Evolutionary conservation across 148 eudicot genomes (phyloP), one percentile per base, ranked within the genome.

Genomic region (Persicaria tinctoria): DNA sequence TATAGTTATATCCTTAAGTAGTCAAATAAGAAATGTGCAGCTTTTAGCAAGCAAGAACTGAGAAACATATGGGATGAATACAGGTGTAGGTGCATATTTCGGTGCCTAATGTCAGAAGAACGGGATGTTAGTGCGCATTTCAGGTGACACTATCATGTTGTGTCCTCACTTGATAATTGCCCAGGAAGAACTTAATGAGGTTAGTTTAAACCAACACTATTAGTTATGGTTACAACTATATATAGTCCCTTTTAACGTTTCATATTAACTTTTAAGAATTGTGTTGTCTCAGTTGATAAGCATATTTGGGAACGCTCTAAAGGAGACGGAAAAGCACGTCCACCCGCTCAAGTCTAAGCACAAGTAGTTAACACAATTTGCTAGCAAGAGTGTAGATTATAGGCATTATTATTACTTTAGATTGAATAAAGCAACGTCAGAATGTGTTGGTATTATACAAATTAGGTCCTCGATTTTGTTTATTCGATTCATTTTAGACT

Each of bases 61-160:
- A 32, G 41, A 32, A 32, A 32, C 41, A 32, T 32, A 32, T 78
- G 16, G 50, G 23, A 41, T 45, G 20, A 68, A 38, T 46, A 56
- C 89, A 91, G 95, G 93, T 5, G 71, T 93, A 10, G 97, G 88
- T 47, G 88, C 97, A 51, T 89, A 87, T 84, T 93, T 93, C 79
- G 95, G 93, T 79, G 93, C 95, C 46, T 84, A 89, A 75, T 93
- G 98, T 72, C 84, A 91, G 88, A 91, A 90, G 84, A 73, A 80
- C 41, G 98, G 98, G 63, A 93, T 93, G 98, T 62, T 93, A 70
- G 97, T 91, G 18, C 97, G 98, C 76, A 91, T 93, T 75, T 77
- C 90, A 23, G 98, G 98, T 70, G 98, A 93, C 68, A 91, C 48
- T 72, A 93, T 91, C 50, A 87, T 91, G 95, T 82, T 93, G 79